Evolutionary conservation across 192 early-diverging fungal species (phyloP).

Genomic region (Rhizoclosmatium globosum): DNA sequence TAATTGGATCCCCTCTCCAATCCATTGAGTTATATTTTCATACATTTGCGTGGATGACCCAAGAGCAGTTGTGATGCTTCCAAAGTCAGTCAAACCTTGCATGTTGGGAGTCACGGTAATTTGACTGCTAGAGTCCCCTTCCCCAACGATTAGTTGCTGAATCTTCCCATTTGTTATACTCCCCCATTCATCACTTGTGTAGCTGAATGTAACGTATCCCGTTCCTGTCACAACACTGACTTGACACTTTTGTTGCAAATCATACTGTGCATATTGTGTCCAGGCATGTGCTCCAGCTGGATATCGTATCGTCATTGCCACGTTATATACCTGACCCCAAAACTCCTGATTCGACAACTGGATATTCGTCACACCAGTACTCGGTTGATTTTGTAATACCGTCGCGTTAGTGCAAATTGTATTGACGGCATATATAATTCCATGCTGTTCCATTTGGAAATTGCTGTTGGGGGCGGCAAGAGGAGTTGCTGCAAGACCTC

Average conservation of each 20-base stretch:
- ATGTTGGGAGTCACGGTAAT: too few relatives aligned
- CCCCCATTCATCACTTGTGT: constrained; percentile 23
- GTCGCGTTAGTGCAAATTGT: not conserved
- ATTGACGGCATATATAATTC: not conserved
- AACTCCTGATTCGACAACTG: not conserved
- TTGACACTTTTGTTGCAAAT: not conserved
- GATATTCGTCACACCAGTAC: not conserved
- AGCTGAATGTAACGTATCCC: not conserved
- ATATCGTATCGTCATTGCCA: not conserved
- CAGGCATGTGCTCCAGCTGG: not conserved
- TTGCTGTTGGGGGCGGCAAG: not conserved
- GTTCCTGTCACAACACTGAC: not conserved
- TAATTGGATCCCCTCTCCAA: too few relatives aligned
- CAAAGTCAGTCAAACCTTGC: too few relatives aligned
- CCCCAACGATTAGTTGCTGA: too few relatives aligned
- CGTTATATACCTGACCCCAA: not conserved
- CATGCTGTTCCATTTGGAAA: not conserved
- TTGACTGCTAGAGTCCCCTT: too few relatives aligned
- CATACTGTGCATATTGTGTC: not conserved
- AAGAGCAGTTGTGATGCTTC: too few relatives aligned
- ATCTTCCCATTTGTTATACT: constrained; percentile 3
- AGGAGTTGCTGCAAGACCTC: not conserved
- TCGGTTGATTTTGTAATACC: not conserved
- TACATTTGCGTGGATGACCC: too few relatives aligned
- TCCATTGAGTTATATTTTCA: too few relatives aligned